Evolutionary conservation across 805 yeast species (phyloP), one percentile per base, ranked within the genome.

Genomic region (Aciculoconidium aculeatum): DNA sequence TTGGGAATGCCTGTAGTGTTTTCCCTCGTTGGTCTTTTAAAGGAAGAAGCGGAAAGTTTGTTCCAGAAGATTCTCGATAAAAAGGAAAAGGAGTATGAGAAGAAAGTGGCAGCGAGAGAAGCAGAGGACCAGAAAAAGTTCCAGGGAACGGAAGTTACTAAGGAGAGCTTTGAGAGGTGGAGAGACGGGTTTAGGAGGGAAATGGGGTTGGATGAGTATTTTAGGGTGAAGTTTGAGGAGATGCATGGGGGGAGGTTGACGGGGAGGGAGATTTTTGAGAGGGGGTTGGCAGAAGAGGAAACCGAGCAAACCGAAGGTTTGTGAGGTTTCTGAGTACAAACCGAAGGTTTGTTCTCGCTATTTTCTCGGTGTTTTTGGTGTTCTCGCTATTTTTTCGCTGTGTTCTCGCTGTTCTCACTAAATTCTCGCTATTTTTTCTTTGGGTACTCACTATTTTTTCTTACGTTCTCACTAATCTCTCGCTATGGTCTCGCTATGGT

Each of bases 1-100:
- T 36, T 88, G 1, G 98, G 98, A 1, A 80, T 90, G 70, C 95
- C 96, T n/a, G 78, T 87, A 41, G 70, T 90, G 5, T 92, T 88
- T 56, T 75, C 95, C 1, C 53, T 90, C 25, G 72, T 83, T 0
- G 75, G 94, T 1, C 64, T 75, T 6, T 65, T 87, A 31, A 90
- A 90, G 47, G 97, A 90, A 28, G 70, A 70, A 34, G 90, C 85
- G 9, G 98, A 92, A 45, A 56, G 55, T 14, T 47, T 74, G 39
- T 83, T 85, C 46, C 72, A 67, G 16, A 56, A 64, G n/a, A 77
- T 79, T 40, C 62, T 82, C 25, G 60, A 64, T 10, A 45, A 40
- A 5, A 65, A 61, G 20, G 88, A 84, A 45, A 66, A 67, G 32
- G 55, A 58, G 38, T 70, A 77, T 41, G 86, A 84, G 38, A 62